These are phyloP conservation scores for Salix exigua DNA, from an alignment of 345 rosid genomes.

Conservation along the genomic window DNA sequence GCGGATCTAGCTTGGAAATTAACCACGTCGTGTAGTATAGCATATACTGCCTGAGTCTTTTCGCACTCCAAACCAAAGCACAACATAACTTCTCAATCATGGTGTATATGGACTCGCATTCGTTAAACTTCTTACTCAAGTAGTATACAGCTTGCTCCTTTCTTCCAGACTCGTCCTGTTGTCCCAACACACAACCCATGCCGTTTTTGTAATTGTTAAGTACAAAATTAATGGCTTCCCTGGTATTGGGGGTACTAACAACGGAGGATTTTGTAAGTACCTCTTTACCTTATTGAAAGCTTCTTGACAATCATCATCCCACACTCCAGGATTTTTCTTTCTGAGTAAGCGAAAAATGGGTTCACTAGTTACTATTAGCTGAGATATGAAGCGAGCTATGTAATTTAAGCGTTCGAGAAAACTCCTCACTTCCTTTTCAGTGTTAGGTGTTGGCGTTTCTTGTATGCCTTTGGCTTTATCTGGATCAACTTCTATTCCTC, in stretches of 20 bases:
- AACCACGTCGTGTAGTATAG: background rate
- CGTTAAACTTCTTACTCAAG: background rate
- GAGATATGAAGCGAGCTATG: background rate
- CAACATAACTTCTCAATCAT: background rate
- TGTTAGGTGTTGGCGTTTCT: background rate
- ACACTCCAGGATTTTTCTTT: background rate
- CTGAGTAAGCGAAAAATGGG: background rate
- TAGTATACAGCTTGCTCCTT: background rate
- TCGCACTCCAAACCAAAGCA: too few relatives aligned
- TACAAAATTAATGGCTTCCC: background rate
- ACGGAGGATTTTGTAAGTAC: fast-evolving
- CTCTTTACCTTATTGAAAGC: background rate
- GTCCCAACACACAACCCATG: background rate
- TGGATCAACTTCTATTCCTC: background rate
- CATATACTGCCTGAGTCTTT: background rate
- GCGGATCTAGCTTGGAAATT: background rate
- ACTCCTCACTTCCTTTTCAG: background rate
- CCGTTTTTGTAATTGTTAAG: fast-evolving
- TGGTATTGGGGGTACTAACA: background rate
- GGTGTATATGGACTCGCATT: background rate
- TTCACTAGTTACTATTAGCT: background rate
- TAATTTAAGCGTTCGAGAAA: background rate
- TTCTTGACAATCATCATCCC: background rate
- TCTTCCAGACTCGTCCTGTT: background rate
- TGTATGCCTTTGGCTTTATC: background rate